A percentile compares a stretch with the other conserved stretches of the same genome.
phyloP scores from a whole-genome alignment of 2,329 filamentous ascomycete genomes.

The Myriangium duriaei region DNA sequence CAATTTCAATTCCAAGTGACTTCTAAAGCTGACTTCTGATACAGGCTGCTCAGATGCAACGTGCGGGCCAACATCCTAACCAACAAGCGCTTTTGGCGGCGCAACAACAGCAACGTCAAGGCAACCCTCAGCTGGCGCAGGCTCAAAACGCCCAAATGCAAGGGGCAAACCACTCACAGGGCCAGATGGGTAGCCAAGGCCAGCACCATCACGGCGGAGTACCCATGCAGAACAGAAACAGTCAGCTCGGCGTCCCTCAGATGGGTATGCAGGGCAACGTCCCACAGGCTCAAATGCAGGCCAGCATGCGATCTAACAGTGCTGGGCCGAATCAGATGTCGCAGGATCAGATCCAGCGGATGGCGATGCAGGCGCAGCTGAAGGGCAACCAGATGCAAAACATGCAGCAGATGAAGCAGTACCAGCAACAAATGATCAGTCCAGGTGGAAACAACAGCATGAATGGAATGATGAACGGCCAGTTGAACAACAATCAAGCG shows the following conservation, averaged over 20 bases:
- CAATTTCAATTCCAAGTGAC: neutral
- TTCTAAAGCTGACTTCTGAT: slow-evolving; percentile 5
- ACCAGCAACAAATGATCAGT: slow-evolving; percentile 6
- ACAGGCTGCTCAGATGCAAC: slow-evolving; percentile 12
- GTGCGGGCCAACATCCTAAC: slow-evolving; percentile 4
- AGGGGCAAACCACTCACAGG: neutral
- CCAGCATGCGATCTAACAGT: slow-evolving; percentile 12
- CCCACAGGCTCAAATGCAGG: slow-evolving; percentile 46
- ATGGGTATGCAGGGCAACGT: slow-evolving; percentile 43
- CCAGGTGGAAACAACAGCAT: slow-evolving; percentile 3
- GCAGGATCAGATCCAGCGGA: slow-evolving; percentile 14
- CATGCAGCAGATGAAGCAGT: slow-evolving; percentile 13
- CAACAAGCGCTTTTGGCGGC: slow-evolving; percentile 28
- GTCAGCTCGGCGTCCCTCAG: slow-evolving; percentile 37
- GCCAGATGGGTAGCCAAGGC: slow-evolving; percentile 12
- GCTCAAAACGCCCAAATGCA: slow-evolving; percentile 23
- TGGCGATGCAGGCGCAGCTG: slow-evolving; percentile 11
- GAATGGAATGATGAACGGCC: slow-evolving; percentile 6
- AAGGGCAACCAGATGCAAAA: slow-evolving; percentile 15
- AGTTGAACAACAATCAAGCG: slow-evolving; percentile 5
- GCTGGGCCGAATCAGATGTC: slow-evolving; percentile 11
- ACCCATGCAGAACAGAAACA: slow-evolving; percentile 35
- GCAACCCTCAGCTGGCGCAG: slow-evolving; percentile 20
- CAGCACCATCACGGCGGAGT: slow-evolving; percentile 26
- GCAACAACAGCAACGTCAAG: slow-evolving; percentile 16